Conservation (phyloP, 2,329 filamentous ascomycete species). For the Rhynchosporium agropyri region DNA sequence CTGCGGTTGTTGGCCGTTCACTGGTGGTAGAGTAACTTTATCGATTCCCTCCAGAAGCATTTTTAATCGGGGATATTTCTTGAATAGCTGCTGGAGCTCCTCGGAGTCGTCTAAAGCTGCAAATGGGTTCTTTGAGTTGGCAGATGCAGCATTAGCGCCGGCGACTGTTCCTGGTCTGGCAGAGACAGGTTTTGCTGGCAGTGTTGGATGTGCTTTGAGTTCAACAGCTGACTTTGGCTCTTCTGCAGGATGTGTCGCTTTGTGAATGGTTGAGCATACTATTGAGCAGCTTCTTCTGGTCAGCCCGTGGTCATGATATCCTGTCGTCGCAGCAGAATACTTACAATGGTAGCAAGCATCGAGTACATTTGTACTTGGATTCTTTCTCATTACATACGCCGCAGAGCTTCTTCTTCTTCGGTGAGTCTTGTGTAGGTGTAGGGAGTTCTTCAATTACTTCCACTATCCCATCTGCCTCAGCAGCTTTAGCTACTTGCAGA, state of each 20-base stretch:
- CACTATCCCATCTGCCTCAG: constrained; percentile 3
- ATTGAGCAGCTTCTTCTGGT: constrained; percentile 56
- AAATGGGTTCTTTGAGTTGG: constrained; percentile 49
- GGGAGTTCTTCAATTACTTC: constrained; percentile 1
- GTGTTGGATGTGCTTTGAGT: constrained; percentile 23
- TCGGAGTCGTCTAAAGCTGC: constrained; percentile 53
- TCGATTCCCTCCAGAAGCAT: constrained; percentile 53
- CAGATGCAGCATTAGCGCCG: constrained; percentile 13
- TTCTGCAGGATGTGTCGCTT: constrained; percentile 41
- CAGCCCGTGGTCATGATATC: constrained; percentile 14
- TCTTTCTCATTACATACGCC: constrained; percentile 55
- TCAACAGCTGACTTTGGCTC: constrained; percentile 20
- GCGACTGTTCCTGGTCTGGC: constrained; percentile 34
- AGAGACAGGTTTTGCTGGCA: constrained; percentile 19
- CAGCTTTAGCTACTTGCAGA: neutral
- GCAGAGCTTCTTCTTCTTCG: constrained; percentile 49
- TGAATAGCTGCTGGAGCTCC: constrained; percentile 55
- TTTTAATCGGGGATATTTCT: constrained; percentile 54
- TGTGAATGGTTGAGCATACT: constrained; percentile 56
- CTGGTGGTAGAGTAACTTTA: constrained; percentile 53
- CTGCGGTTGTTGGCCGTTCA: constrained; percentile 10
- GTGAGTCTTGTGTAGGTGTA: neutral
- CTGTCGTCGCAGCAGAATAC: constrained; percentile 36
- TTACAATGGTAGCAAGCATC: constrained; percentile 61
- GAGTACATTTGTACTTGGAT: constrained; percentile 65